Conservation (phyloP, 441 rosid species). For the Euphorbia schlechtendalii region DNA sequence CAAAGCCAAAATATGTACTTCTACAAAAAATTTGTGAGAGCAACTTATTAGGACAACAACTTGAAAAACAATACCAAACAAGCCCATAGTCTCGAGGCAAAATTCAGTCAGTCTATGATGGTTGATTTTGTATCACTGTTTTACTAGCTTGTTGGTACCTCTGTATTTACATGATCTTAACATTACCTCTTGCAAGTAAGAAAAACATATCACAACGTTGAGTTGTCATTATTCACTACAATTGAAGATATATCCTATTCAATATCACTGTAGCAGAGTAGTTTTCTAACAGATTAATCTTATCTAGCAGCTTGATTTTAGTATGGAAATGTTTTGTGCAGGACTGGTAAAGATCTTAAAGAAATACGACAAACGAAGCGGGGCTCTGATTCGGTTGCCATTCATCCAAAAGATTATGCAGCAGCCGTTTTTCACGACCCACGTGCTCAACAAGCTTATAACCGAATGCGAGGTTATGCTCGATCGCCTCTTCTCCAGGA, state of each 20-base stretch:
- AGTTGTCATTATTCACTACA: too few relatives aligned
- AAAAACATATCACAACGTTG: background rate
- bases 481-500: slow-evolving; percentile 21
- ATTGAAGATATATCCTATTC: too few relatives aligned
- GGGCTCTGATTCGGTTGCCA: slow-evolving; percentile 61
- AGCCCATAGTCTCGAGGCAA: too few relatives aligned
- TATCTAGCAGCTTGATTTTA: background rate
- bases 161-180: background rate
- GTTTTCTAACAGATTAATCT: background rate
- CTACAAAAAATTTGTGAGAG: too few relatives aligned
- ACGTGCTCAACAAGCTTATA: slow-evolving; percentile 64
- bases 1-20: too few relatives aligned
- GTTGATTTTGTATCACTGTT: too few relatives aligned
- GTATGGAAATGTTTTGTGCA: slow-evolving; percentile 18
- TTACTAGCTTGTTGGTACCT: background rate
- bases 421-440: slow-evolving; percentile 79
- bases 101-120: too few relatives aligned
- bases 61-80: too few relatives aligned
- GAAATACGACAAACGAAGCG: slow-evolving; percentile 86
- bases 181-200: background rate
- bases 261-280: too few relatives aligned
- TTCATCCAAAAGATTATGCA: slow-evolving; percentile 69
- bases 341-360: slow-evolving; percentile 78
- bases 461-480: slow-evolving; percentile 71
- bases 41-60: too few relatives aligned